phyloP scores from a whole-genome alignment of 2,329 filamentous ascomycete species.

The Cladophialophora chaetospira region DNA sequence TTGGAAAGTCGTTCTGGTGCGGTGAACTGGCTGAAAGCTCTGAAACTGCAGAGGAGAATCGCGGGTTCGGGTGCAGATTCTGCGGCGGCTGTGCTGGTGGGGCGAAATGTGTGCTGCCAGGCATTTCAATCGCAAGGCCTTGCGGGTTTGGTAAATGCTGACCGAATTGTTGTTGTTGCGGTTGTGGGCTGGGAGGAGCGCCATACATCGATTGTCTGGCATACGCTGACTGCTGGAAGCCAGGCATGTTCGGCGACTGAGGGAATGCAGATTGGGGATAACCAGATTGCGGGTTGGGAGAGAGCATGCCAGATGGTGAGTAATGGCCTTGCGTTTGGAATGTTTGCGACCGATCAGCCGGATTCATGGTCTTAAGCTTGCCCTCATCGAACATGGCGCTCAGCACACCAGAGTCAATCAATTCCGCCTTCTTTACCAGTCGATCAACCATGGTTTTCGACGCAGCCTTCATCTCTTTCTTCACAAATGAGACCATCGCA shows the following conservation, averaged over 20 bases:
- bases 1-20: conserved; percentile 17
- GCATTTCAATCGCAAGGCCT: conserved; percentile 34
- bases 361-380: conserved; percentile 30
- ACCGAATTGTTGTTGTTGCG: too few relatives aligned
- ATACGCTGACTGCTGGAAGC: conserved; percentile 19
- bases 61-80: conserved; percentile 13
- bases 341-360: conserved; percentile 26
- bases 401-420: conserved; percentile 38
- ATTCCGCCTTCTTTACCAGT: conserved; percentile 56
- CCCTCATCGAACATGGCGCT: conserved; percentile 33
- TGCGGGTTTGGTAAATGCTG: conserved; percentile 7
- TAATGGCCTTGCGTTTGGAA: conserved; percentile 23
- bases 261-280: conserved; percentile 8
- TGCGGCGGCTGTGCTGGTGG: conserved; percentile 3
- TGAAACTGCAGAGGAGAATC: conserved; percentile 23
- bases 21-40: conserved; percentile 26
- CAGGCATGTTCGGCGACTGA: conserved; percentile 9
- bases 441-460: conserved; percentile 70
- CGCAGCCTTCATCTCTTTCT: conserved; percentile 76
- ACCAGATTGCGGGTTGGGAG: conserved; percentile 16
- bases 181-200: not conserved
- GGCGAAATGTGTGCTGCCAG: conserved; percentile 25
- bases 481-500: conserved; percentile 74
- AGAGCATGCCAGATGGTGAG: conserved; percentile 24
- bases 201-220: conserved; percentile 21